phyloP scores from a whole-genome alignment of 345 rosid genomes.

The Gossypium thurberi region DNA sequence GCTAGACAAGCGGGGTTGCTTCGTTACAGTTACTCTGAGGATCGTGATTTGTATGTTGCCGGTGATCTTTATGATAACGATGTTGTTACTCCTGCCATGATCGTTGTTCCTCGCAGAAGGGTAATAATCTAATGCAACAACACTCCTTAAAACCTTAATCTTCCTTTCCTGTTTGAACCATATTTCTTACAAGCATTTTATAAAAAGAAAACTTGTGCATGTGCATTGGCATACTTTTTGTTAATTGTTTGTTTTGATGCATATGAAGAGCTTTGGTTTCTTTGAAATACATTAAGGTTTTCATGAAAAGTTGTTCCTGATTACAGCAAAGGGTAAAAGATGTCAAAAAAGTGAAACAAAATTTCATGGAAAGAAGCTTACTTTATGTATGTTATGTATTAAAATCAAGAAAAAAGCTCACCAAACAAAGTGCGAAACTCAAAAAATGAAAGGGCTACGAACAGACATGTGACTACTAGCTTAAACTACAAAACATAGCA shows the following conservation, averaged over 20 bases:
- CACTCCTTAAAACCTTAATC: not conserved
- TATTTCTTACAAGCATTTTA: not conserved
- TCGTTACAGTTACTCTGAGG: constrained; percentile 64
- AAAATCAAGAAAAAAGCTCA: not conserved
- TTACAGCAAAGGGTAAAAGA: not conserved
- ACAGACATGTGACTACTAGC: not conserved
- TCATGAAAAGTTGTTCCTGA: constrained; percentile 15
- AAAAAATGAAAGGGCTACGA: not conserved
- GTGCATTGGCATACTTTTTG: not conserved
- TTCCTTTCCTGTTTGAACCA: not conserved
- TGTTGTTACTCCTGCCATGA: constrained; percentile 76
- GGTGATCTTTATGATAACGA: constrained; percentile 82
- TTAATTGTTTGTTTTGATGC: not conserved
- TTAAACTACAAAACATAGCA: not conserved
- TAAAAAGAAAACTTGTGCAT: not conserved
- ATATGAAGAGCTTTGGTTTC: not conserved
- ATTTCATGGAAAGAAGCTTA: not conserved
- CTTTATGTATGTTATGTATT: not conserved
- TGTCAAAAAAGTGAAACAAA: constrained; percentile 3
- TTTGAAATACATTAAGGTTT: not conserved
- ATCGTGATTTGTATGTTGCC: constrained; percentile 78
- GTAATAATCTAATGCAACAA: constrained; percentile 21
- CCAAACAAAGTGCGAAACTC: not conserved
- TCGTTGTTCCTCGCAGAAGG: constrained; percentile 80
- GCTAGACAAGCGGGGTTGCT: constrained; percentile 62